These are phyloP conservation scores for Spongispora temasekensis DNA, from an alignment of 1,284 basidiomycete genomes.

Conservation along the genomic window DNA sequence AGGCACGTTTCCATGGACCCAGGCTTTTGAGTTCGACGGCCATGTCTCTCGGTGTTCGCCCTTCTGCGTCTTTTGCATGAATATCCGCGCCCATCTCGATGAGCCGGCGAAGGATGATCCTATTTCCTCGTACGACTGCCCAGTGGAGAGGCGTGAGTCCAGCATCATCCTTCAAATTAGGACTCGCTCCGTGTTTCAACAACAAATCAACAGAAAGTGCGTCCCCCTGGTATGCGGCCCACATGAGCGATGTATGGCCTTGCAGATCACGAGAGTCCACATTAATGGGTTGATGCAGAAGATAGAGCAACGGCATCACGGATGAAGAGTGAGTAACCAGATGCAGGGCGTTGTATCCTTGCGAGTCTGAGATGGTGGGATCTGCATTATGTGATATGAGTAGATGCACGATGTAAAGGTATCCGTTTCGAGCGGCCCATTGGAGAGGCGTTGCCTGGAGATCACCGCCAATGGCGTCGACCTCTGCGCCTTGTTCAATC, in stretches of 20 bases:
- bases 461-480: constrained; percentile 94
- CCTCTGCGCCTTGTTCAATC: constrained; percentile 91
- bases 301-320: constrained; percentile 92
- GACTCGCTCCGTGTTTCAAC: constrained; percentile 84
- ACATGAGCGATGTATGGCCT: constrained; percentile 97
- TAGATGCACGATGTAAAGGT: constrained; percentile 92
- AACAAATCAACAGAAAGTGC: constrained; percentile 92
- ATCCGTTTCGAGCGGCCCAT: constrained; percentile 97
- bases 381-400: constrained; percentile 90
- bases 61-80: constrained; percentile 78
- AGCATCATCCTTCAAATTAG: constrained; percentile 74
- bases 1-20: constrained; percentile 83
- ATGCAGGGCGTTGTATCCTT: constrained; percentile 97
- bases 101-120: constrained; percentile 81
- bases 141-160: constrained; percentile 95
- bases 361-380: constrained; percentile 87
- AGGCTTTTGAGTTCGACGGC: constrained; percentile 90
- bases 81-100: constrained; percentile 87
- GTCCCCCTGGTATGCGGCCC: constrained; percentile 99
- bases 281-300: constrained; percentile 88
- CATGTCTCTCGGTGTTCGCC: constrained; percentile 93
- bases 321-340: constrained; percentile 93
- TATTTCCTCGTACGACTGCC: constrained; percentile 97
- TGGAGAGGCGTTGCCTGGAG: constrained; percentile 95
- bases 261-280: constrained; percentile 88